Evolutionary conservation across 139 green algal genomes (phyloP), one percentile per base, ranked within the genome.

Genomic region (Astrephomene gubernaculifera): DNA sequence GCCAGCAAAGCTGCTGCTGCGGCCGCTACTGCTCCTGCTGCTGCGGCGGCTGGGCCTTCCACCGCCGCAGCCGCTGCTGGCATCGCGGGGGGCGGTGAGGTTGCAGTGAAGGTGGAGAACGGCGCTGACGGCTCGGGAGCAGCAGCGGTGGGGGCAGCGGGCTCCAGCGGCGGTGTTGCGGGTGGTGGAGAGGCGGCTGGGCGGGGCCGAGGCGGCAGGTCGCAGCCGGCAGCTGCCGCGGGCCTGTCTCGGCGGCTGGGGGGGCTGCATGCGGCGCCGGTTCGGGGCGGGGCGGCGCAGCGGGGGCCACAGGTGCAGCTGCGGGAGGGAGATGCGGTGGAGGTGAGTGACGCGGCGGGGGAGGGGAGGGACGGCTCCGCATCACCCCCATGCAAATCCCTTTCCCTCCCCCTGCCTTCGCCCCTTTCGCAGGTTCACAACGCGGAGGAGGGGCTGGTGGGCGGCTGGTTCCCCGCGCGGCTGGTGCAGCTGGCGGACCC

Each of bases 381-480:
- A 49, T 29, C 21, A 7, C n/a, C 3, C 65, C 65, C 31, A 14
- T 5, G 35, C 4, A 17, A 39, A 24, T 35, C 22, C 39, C 9
- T 41, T 27, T 2, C 24, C 70, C 43, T 27, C 10, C 70, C 70
- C 8, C 44, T 21, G 24, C 61, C n/a, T n/a, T 39, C 22, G 19
- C 61, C 61, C 17, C 61, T 29, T 22, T 19, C 17, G 27, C 39
- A 83, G 75, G 75, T 83, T 4, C 76, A 83, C 61, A 83, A 83
- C 41, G 39, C 43, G 10, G 60, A 83, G 61, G 76, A 83, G 41
- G 76, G 76, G 19, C 76, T 83, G 60, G 21, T 33, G 19, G 76
- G 76, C 19, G 76, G 10, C n/a, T 83, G 76, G 76, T 83, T 83
- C 61, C 29, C 41, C 1, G 60, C 27, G 4, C 60, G 39, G 35